A percentile compares a stretch with the other conserved stretches of the same genome.
Conservation (phyloP, 1,284 basidiomycete species). For the Microbotryomycetes sp. region DNA sequence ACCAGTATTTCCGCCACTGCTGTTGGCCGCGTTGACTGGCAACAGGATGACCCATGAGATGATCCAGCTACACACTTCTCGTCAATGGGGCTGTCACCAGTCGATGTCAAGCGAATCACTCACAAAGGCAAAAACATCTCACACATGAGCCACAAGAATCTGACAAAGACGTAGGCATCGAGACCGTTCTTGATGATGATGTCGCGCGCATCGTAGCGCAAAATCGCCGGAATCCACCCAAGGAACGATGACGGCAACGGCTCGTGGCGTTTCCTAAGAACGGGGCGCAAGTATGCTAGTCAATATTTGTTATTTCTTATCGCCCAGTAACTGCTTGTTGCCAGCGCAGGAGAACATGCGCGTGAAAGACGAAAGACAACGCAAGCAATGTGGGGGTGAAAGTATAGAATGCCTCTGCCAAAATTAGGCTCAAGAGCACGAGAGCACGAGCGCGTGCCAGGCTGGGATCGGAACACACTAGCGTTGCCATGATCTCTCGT, state of each 20-base stretch:
- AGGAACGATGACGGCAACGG: slow-evolving; percentile 40
- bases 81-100: not conserved
- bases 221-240: slow-evolving; percentile 41
- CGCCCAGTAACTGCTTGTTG: too few relatives aligned
- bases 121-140: slow-evolving; percentile 70
- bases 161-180: slow-evolving; percentile 89
- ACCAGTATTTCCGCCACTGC: slow-evolving; percentile 49
- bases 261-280: slow-evolving; percentile 36
- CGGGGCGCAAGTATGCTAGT: too few relatives aligned
- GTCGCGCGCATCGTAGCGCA: slow-evolving; percentile 33
- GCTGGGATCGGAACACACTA: too few relatives aligned
- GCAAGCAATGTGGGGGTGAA: too few relatives aligned
- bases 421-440: too few relatives aligned
- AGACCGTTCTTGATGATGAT: slow-evolving; percentile 60
- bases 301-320: too few relatives aligned
- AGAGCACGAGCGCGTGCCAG: too few relatives aligned
- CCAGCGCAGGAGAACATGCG: too few relatives aligned
- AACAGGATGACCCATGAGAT: slow-evolving; percentile 41
- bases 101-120: not conserved
- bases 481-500: too few relatives aligned
- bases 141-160: slow-evolving; percentile 71
- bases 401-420: too few relatives aligned
- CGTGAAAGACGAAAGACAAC: too few relatives aligned
- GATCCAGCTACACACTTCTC: slow-evolving; percentile 49
- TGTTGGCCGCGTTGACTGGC: slow-evolving; percentile 54